These are phyloP conservation scores for Mucor velutinosus DNA, from an alignment of 371 early-diverging fungal genomes.

Conservation along the genomic window DNA sequence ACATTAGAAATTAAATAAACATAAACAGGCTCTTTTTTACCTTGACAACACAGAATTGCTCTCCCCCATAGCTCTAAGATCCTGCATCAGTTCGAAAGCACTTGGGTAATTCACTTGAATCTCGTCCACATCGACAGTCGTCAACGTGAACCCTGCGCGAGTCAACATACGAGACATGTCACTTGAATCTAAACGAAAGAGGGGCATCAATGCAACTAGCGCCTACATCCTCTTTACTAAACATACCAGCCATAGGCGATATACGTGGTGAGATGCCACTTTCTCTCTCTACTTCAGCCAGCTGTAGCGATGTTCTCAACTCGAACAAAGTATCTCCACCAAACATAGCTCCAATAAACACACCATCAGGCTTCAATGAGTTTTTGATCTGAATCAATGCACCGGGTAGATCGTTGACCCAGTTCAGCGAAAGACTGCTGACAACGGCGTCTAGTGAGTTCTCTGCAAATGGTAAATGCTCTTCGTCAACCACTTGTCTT, in stretches of 20 bases:
- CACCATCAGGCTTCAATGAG: conserved; percentile 87
- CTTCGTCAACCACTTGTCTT: conserved; percentile 84
- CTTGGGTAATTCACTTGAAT: conserved; percentile 92
- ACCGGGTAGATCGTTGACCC: conserved; percentile 96
- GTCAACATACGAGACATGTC: conserved; percentile 83
- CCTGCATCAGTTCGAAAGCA: conserved; percentile 88
- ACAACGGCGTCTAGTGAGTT: conserved; percentile 87
- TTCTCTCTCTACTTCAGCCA: conserved; percentile 90
- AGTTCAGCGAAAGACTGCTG: conserved; percentile 87
- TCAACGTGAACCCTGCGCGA: conserved; percentile 85
- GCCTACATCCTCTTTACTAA: too few relatives aligned
- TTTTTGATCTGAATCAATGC: conserved; percentile 82
- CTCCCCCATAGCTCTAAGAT: conserved; percentile 94
- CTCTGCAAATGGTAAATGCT: conserved; percentile 74
- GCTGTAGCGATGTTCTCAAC: conserved; percentile 84
- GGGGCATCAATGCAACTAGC: too few relatives aligned
- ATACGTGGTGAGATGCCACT: conserved; percentile 92
- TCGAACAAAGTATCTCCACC: conserved; percentile 96
- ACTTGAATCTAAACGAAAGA: conserved; percentile 57
- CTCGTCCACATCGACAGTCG: conserved; percentile 95
- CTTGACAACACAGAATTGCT: conserved; percentile 85
- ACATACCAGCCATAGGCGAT: conserved; percentile 85
- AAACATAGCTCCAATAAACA: conserved; percentile 90
- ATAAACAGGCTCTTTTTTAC: conserved; percentile 32
- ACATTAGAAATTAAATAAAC: not conserved